Conservation (phyloP, 441 rosid genomes). For the Arabidopsis lyrata region DNA sequence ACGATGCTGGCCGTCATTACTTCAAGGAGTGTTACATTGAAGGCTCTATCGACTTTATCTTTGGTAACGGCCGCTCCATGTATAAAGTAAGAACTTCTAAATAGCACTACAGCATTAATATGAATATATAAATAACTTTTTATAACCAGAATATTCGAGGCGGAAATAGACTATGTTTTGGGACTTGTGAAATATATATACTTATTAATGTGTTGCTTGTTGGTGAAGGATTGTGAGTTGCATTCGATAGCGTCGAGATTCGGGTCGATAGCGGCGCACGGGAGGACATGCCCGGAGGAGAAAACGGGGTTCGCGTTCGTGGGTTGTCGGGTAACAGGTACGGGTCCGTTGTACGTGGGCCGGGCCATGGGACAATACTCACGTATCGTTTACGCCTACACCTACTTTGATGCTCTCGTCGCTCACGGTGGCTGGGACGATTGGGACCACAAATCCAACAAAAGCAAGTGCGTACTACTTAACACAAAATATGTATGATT, state of each 20-base stretch:
- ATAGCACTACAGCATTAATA: background rate
- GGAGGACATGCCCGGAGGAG: conserved; percentile 76
- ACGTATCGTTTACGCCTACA: conserved; percentile 81
- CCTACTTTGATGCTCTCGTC: conserved; percentile 80
- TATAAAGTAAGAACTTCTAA: conserved; percentile 61
- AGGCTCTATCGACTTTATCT: conserved; percentile 92
- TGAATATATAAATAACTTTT: background rate
- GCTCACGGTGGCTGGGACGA: conserved; percentile 98
- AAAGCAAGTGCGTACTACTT: conserved; percentile 64
- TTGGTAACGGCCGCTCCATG: conserved; percentile 94
- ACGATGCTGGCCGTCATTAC: conserved; percentile 95
- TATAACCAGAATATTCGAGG: background rate
- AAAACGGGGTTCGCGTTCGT: conserved; percentile 88
- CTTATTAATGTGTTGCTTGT: background rate
- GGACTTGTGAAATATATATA: background rate
- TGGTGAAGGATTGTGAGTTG: conserved; percentile 77
- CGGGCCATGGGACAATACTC: conserved; percentile 98
- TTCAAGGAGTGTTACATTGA: conserved; percentile 90
- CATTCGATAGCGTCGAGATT: conserved; percentile 90
- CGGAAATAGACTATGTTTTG: background rate
- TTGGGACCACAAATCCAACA: conserved; percentile 88
- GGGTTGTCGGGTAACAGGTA: conserved; percentile 77
- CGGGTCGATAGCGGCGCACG: conserved; percentile 93
- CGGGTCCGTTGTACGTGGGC: conserved; percentile 84
- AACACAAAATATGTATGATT: background rate